Conservation (phyloP, 192 early-diverging fungal genomes). For the Umbelopsis vinacea region DNA sequence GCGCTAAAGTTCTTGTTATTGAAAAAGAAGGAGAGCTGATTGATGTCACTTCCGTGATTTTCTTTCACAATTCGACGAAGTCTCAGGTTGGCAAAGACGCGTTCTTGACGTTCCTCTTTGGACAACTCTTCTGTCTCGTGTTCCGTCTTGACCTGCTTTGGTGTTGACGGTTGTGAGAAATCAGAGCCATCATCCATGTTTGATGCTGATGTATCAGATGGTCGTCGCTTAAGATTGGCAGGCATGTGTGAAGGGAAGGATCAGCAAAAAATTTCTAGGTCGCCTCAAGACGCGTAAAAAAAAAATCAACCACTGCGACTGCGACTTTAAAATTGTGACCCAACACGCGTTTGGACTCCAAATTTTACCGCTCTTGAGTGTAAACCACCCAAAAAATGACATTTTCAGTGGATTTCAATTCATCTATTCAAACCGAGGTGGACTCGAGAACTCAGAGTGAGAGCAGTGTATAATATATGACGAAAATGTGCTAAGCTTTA, state of each 20-base stretch:
- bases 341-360: too few relatives aligned
- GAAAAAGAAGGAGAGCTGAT: slow-evolving; percentile 77
- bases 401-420: too few relatives aligned
- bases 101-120: slow-evolving; percentile 26
- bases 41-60: slow-evolving; percentile 81
- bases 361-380: too few relatives aligned
- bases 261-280: slow-evolving; percentile 9
- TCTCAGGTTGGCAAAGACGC: slow-evolving; percentile 73
- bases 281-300: neutral
- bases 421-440: too few relatives aligned
- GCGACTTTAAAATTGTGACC: too few relatives aligned
- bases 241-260: neutral
- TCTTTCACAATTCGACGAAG: slow-evolving; percentile 89
- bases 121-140: slow-evolving; percentile 10
- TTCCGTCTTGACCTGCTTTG: slow-evolving; percentile 9
- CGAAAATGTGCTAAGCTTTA: too few relatives aligned
- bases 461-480: too few relatives aligned
- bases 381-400: too few relatives aligned
- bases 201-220: slow-evolving; percentile 6
- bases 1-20: slow-evolving; percentile 61
- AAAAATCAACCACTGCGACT: too few relatives aligned
- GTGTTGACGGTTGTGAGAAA: slow-evolving; percentile 12
- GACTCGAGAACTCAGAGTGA: too few relatives aligned
- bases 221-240: slow-evolving; percentile 11
- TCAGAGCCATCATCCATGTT: slow-evolving; percentile 16